These are phyloP conservation scores for Neotropicomus parvogracilis DNA, from an alignment of 1,284 basidiomycete species.

Conservation along the genomic window DNA sequence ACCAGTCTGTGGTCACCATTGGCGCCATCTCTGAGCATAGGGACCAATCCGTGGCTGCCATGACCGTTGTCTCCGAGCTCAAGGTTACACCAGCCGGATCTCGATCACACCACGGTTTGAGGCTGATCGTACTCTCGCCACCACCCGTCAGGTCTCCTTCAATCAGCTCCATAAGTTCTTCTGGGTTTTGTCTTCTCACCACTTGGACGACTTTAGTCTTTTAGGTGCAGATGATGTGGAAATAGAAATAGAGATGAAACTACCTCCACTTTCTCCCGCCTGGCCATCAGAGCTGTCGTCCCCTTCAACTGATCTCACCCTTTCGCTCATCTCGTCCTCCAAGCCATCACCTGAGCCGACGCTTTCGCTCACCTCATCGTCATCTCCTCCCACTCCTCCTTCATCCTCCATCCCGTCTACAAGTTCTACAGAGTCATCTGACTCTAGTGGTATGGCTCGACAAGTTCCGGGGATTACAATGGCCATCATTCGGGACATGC, in stretches of 20 bases:
- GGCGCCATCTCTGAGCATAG: slow-evolving; percentile 27
- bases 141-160: slow-evolving; percentile 43
- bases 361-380: slow-evolving; percentile 32
- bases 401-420: slow-evolving; percentile 35
- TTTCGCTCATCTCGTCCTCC: slow-evolving; percentile 34
- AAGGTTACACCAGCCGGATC: slow-evolving; percentile 30
- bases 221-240: slow-evolving; percentile 36
- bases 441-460: slow-evolving; percentile 44
- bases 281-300: slow-evolving; percentile 34
- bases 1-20: slow-evolving; percentile 41
- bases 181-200: slow-evolving; percentile 64
- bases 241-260: slow-evolving; percentile 26
- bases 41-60: slow-evolving; percentile 42
- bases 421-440: slow-evolving; percentile 34
- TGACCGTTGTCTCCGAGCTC: slow-evolving; percentile 23
- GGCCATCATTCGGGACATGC: slow-evolving; percentile 40
- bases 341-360: slow-evolving; percentile 32
- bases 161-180: slow-evolving; percentile 48
- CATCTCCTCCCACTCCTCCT: slow-evolving; percentile 33
- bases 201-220: slow-evolving; percentile 64
- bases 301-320: slow-evolving; percentile 31
- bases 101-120: slow-evolving; percentile 21
- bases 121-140: slow-evolving; percentile 36
- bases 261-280: slow-evolving; percentile 25
- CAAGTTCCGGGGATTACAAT: slow-evolving; percentile 35